Base-by-base conservation (phyloP, 2,329 filamentous ascomycete genomes). In the Phialophora macrospora region DNA sequence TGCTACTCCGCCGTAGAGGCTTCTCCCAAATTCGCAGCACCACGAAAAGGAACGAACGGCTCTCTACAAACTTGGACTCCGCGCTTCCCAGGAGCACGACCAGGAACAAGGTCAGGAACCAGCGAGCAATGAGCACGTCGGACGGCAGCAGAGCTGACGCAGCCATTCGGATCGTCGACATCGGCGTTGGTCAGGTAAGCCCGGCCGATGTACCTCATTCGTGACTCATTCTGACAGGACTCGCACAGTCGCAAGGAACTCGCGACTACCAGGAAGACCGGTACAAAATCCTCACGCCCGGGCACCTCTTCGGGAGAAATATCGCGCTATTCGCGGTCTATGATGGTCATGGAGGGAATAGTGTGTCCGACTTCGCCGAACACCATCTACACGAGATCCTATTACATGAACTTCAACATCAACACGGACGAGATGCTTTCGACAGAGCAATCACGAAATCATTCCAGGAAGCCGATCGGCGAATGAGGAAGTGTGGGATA, bases 311-410 rank as follows among this genome's bases (percentile, higher is more conserved):
- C 20, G 48, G 48, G 20, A 51, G 24, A 6, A 28, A 26, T 2
- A 28, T 51, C 48, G 48, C 48, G 48, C 48, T 51, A 51, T 51
- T 51, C 48, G 48, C 48, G 4, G 48, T 51, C 48, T 51, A 51
- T 28, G 48, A 51, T 28, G 48, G 48, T 22, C 48, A 51, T 8
- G 48, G 48, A 22, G 48, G 48, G 1, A 22, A 51, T 8, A 51
- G 24, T 51, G 48, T 51, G n/a, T 51, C 48, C 14, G 20, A 22
- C 7, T 51, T 51, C 24, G 48, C 24, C 7, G 48, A 51, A 7
- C 7, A 51, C 9, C 48, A 51, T 14, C 48, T 51, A 4, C 48
- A 51, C 22, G 20, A 51, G 20, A 51, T 51, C 48, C 48, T 51
- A 22, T 51, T 22, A 24, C 20, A 51, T 9, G 20, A 51, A 51